phyloP scores from a whole-genome alignment of 495 filamentous ascomycete genomes.

The Penicillium macrosclerotiorum region DNA sequence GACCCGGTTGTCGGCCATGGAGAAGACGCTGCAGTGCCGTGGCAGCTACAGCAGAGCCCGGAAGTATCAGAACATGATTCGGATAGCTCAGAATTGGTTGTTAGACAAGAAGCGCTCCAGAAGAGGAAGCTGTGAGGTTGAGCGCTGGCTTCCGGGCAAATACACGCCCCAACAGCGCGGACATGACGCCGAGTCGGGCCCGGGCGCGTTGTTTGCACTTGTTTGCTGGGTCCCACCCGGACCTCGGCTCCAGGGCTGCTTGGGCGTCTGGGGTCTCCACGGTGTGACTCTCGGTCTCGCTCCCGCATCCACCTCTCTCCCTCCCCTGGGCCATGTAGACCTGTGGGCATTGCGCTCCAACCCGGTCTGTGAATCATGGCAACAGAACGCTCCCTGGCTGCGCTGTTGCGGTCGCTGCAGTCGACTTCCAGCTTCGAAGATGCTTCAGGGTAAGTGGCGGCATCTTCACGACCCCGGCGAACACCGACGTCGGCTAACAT shows the following conservation, averaged over 20 bases:
- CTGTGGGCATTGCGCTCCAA: constrained; percentile 10
- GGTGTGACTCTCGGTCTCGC: constrained; percentile 13
- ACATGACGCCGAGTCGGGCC: constrained; percentile 19
- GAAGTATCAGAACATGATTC: neutral
- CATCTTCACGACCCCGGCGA: neutral
- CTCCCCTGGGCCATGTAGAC: constrained; percentile 20
- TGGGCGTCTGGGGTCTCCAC: constrained; percentile 32
- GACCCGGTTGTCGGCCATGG: constrained; percentile 46
- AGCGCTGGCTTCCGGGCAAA: too few species aligned
- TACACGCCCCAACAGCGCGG: neutral
- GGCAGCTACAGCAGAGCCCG: neutral
- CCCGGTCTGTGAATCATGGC: constrained; percentile 29
- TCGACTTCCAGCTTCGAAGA: constrained; percentile 48
- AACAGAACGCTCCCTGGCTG: constrained; percentile 50
- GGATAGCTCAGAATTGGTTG: neutral
- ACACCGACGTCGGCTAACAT: constrained; percentile 11
- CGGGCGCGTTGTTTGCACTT: constrained; percentile 46
- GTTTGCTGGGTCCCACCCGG: constrained; percentile 31
- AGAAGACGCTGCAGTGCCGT: neutral
- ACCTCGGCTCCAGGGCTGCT: constrained; percentile 35
- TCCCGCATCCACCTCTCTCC: constrained; percentile 7
- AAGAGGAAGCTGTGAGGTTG: neutral
- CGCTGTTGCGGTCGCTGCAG: constrained; percentile 53
- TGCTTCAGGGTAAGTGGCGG: constrained; percentile 50
- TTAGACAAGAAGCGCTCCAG: neutral